Conservation (phyloP, 768 basidiomycete genomes). For the Boletus rubroflammeus region DNA sequence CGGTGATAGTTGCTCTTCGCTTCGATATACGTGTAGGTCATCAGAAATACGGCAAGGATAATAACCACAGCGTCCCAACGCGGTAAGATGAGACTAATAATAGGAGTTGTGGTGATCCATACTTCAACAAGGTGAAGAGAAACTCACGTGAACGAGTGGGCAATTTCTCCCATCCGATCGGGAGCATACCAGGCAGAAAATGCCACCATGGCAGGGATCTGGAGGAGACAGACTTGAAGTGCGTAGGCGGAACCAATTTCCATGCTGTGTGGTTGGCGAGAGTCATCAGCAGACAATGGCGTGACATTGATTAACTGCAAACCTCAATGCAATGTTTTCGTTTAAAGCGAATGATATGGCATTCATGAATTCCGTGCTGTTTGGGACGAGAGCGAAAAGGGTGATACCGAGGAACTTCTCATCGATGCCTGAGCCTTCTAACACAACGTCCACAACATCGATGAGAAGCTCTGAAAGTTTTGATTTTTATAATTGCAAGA, state of each 20-base stretch:
- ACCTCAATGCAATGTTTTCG: constrained; percentile 96
- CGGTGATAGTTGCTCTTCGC: constrained; percentile 98
- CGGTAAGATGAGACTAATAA: constrained; percentile 86
- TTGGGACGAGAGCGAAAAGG: constrained; percentile 94
- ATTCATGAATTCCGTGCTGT: constrained; percentile 99
- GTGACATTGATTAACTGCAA: constrained; percentile 14
- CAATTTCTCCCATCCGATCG: constrained; percentile 77
- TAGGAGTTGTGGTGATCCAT: constrained; percentile 2
- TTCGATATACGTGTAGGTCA: constrained; percentile 99
- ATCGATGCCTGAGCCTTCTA: constrained; percentile 87
- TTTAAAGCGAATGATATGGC: constrained; percentile 97
- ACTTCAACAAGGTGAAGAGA: neutral
- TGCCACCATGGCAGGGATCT: constrained; percentile 98
- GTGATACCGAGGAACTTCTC: constrained; percentile 98
- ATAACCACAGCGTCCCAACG: constrained; percentile 97
- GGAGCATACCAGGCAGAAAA: constrained; percentile 96
- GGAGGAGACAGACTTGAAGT: constrained; percentile 93
- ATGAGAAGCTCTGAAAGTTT: constrained; percentile 74
- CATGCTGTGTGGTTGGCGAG: constrained; percentile 66
- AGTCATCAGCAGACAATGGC: neutral
- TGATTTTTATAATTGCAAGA: neutral
- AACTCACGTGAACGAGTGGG: constrained; percentile 91
- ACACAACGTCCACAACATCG: constrained; percentile 91
- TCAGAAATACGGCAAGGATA: constrained; percentile 92
- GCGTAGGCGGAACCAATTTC: constrained; percentile 99